Conservation (phyloP, 768 basidiomycete genomes). For the Leccinum longicurvipes region DNA sequence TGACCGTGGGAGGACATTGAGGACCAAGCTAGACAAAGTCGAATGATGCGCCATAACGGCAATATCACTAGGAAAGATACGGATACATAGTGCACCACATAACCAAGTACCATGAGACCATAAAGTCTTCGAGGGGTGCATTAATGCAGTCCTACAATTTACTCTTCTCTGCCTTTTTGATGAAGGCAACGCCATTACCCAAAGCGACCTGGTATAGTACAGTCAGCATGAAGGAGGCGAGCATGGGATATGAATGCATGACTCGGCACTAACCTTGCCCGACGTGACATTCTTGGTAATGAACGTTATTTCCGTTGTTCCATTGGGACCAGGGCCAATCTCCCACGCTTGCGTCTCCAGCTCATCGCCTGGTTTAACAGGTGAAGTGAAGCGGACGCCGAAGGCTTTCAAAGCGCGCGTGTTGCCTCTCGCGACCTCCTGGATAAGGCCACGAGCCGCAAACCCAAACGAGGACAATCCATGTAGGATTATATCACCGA, state of each 20-base stretch:
- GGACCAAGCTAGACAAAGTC: constrained; percentile 22
- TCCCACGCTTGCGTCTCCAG: constrained; percentile 81
- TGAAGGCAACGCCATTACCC: constrained; percentile 61
- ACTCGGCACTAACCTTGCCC: constrained; percentile 46
- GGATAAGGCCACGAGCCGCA: constrained; percentile 71
- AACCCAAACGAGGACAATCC: constrained; percentile 83
- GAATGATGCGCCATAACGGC: background rate
- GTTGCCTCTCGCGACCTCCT: constrained; percentile 57
- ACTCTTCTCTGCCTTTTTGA: constrained; percentile 48
- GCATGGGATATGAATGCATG: background rate
- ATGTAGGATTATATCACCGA: constrained; percentile 83
- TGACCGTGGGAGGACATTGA: constrained; percentile 56
- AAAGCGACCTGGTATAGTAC: constrained; percentile 40
- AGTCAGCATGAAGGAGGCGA: background rate
- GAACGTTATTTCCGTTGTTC: constrained; percentile 58
- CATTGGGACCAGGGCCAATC: constrained; percentile 60
- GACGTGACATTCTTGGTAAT: constrained; percentile 56
- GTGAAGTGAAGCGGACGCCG: constrained; percentile 75
- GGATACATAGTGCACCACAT: background rate
- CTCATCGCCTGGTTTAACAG: constrained; percentile 78
- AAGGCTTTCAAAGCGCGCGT: constrained; percentile 62
- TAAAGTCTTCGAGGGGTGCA: background rate
- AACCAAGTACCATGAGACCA: background rate
- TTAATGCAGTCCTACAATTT: constrained; percentile 34
- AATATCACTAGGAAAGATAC: background rate